phyloP scores from a whole-genome alignment of 108 stramenopile genomes.

The Conticribra guillardii region DNA sequence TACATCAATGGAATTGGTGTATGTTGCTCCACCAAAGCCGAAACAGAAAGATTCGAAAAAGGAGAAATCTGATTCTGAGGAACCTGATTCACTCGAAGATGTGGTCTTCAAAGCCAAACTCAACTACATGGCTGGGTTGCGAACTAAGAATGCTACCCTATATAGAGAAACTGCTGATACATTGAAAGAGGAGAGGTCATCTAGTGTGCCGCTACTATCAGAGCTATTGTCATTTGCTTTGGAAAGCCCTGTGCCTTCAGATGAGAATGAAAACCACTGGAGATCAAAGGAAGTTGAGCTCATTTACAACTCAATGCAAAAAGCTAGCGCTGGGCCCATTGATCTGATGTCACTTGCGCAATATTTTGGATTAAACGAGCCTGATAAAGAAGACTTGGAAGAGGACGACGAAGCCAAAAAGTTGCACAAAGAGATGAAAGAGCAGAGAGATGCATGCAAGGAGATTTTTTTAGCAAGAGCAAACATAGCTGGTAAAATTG shows the following conservation, averaged over 20 bases:
- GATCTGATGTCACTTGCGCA: slow-evolving; percentile 33
- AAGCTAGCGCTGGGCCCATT: slow-evolving; percentile 35
- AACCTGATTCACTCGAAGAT: slow-evolving; percentile 29
- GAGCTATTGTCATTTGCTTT: slow-evolving; percentile 42
- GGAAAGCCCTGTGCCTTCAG: slow-evolving; percentile 22
- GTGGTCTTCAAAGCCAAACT: slow-evolving; percentile 35
- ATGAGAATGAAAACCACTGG: slow-evolving; percentile 11
- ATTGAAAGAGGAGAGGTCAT: slow-evolving; percentile 31
- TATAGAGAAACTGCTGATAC: too few relatives aligned
- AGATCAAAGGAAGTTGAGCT: slow-evolving; percentile 29
- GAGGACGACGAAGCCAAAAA: slow-evolving; percentile 35
- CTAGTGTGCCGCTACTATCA: slow-evolving; percentile 27
- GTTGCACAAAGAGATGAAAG: slow-evolving; percentile 45
- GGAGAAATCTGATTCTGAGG: slow-evolving; percentile 22
- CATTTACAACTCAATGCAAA: slow-evolving; percentile 22
- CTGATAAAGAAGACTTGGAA: slow-evolving; percentile 33
- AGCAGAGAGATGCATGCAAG: slow-evolving; percentile 28
- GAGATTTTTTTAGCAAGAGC: slow-evolving; percentile 23
- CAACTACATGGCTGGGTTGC: slow-evolving; percentile 14
- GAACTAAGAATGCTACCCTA: slow-evolving; percentile 23
- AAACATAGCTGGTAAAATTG: neutral
- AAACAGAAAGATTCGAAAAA: slow-evolving; percentile 21
- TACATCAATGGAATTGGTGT: slow-evolving; percentile 27
- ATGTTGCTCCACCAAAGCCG: slow-evolving; percentile 33
- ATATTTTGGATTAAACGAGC: slow-evolving; percentile 41